phyloP scores from a whole-genome alignment of 306 rosid genomes.

The Benincasa hispida region DNA sequence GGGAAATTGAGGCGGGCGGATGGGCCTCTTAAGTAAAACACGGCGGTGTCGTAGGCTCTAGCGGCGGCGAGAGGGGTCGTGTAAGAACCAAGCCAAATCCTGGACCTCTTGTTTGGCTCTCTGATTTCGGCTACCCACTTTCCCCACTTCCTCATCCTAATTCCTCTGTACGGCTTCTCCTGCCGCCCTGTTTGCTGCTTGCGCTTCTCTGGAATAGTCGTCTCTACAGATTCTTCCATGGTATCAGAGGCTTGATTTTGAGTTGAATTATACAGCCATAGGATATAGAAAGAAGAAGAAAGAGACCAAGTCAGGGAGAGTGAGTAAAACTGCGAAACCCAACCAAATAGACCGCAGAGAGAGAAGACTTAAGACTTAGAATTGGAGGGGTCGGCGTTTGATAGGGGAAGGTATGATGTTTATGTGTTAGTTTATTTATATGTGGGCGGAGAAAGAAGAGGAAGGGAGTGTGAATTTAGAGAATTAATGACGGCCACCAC shows the following conservation, averaged over 20 bases:
- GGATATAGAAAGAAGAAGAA: too few relatives aligned
- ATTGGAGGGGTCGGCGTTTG: neutral
- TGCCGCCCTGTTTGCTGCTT: constrained; percentile 17
- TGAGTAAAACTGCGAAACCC: neutral
- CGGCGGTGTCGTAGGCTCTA: constrained; percentile 77
- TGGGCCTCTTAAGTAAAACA: constrained; percentile 47
- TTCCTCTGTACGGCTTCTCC: constrained; percentile 47
- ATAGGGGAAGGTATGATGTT: neutral
- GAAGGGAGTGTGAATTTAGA: neutral
- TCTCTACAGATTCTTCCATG: neutral
- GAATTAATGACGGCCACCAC: constrained; percentile 56
- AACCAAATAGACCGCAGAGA: neutral
- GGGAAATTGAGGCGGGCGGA: constrained; percentile 64
- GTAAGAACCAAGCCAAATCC: constrained; percentile 75
- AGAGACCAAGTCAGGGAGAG: neutral
- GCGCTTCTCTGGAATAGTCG: constrained; percentile 19
- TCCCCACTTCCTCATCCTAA: constrained; percentile 79
- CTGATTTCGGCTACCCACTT: constrained; percentile 76
- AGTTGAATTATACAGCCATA: too few relatives aligned
- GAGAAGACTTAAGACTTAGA: neutral
- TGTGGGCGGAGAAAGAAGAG: neutral
- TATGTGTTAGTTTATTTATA: neutral
- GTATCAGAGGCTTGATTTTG: neutral
- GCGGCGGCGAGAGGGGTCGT: constrained; percentile 54
- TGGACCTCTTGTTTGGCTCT: constrained; percentile 60